A percentile compares a stretch with the other conserved stretches of the same genome.
Evolutionary conservation across 78 protist genomes (phyloP).

Genomic region (Isochrysis galbana): DNA sequence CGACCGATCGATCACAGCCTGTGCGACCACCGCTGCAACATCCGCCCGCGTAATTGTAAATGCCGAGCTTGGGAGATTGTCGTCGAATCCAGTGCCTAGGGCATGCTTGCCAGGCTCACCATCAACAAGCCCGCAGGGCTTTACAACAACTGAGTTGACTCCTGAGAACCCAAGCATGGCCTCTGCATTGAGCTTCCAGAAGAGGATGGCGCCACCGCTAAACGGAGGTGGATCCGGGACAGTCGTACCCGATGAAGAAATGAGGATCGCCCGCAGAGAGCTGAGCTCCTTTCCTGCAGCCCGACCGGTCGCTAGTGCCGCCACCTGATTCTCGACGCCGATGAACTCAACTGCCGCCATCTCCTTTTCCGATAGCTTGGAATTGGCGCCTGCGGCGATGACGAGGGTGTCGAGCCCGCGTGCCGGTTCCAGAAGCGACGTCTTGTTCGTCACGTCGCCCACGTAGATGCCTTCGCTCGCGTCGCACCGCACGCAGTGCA

Average conservation of each 20-base stretch:
- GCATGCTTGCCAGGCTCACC: too few species aligned
- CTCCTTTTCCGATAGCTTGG: background rate
- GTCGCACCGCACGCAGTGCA: background rate
- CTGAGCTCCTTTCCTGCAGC: background rate
- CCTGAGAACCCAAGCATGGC: background rate
- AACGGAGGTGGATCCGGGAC: background rate
- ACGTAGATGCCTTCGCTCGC: background rate
- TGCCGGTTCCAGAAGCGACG: background rate
- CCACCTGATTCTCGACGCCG: background rate
- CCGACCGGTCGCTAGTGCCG: background rate
- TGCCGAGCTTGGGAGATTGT: too few species aligned
- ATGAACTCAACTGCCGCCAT: background rate
- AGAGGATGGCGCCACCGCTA: background rate
- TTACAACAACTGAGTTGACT: background rate
- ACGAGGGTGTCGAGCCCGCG: background rate
- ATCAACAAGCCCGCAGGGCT: too few species aligned
- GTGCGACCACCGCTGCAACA: too few species aligned
- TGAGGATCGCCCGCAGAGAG: background rate
- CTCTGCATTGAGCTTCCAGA: background rate
- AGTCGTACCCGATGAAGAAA: background rate
- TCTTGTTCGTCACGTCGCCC: background rate
- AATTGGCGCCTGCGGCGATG: background rate
- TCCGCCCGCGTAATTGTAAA: too few species aligned
- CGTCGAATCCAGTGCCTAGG: too few species aligned
- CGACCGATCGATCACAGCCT: too few species aligned